Evolutionary conservation across 305 asterid genomes (phyloP), one percentile per base, ranked within the genome.

Genomic region (Solanum chacoense): DNA sequence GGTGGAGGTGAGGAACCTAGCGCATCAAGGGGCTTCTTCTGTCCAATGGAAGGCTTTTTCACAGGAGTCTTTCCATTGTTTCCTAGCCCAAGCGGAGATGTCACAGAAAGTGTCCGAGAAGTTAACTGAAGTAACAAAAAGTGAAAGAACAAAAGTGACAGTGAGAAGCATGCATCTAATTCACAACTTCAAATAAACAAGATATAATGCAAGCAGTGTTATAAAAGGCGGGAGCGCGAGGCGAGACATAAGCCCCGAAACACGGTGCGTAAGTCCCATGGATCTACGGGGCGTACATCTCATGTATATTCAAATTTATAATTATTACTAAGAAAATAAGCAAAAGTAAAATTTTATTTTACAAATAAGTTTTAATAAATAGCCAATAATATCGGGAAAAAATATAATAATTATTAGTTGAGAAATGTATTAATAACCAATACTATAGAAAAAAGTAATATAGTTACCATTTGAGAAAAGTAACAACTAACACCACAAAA

Each of bases 11-110:
- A 94, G 40, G 98, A 94, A 89, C 95, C 97, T 50, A 95, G 95
- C 63, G 93, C 88, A 89, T 96, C 98, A 90, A 93, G 90, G 84
- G 96, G 98, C 93, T 95, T 97, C 95, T 97, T 97, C 93, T 95
- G 98, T 84, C 98, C 96, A 90, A 90, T 91, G 69, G 92, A 86
- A 89, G 96, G 94, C 89, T 94, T 96, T 92, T 95, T 97, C 20
- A 89, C 87, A 77, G 93, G 92, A 88, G 91, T 89, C 93, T 96
- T 97, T 88, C 94, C 90, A 83, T 85, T 94, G 92, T 90, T 94
- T 90, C 93, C 97, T 75, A 87, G 83, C 85, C 94, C 95, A 79
- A 89, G 63, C 18, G 93, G 80, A 90, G 96, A 65, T 65, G 94
- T 91, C 84, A 91, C 90, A 88, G 98, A 89, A 88, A 95, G 91